These are phyloP conservation scores for Inosperma sp. DNA, from an alignment of 768 basidiomycete genomes.

Conservation along the genomic window DNA sequence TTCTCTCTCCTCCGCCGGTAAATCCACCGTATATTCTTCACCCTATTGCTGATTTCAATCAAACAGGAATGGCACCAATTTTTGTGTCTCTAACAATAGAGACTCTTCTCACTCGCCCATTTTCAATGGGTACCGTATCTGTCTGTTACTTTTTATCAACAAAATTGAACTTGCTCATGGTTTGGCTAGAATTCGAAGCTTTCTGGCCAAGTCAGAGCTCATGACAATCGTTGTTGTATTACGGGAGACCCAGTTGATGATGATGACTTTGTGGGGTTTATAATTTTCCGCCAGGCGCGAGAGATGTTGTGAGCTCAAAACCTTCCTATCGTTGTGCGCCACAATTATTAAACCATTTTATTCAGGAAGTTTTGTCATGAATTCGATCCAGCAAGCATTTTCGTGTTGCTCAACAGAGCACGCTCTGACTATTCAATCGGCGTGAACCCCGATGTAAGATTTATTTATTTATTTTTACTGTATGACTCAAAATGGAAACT, in stretches of 20 bases:
- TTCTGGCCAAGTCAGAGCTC: slow-evolving; percentile 2
- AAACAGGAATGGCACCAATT: slow-evolving; percentile 1
- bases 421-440: slow-evolving; percentile 5
- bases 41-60: background rate
- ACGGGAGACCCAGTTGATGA: background rate
- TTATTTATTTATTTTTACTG: background rate
- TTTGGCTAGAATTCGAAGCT: slow-evolving; percentile 4
- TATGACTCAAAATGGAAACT: background rate
- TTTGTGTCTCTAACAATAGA: slow-evolving; percentile 2
- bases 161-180: background rate
- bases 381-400: slow-evolving; percentile 1
- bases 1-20: slow-evolving; percentile 5
- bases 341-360: background rate
- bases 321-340: background rate
- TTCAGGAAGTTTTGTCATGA: background rate
- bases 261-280: slow-evolving; percentile 4
- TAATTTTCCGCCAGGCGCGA: background rate
- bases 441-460: slow-evolving; percentile 5
- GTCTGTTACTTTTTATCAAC: slow-evolving; percentile 1
- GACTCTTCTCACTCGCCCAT: background rate
- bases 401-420: background rate
- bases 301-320: background rate
- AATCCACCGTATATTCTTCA: background rate
- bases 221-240: slow-evolving; percentile 2
- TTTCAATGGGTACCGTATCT: slow-evolving; percentile 1